Base-by-base conservation (phyloP, 768 basidiomycete species). In the Psilocybe azurescens region DNA sequence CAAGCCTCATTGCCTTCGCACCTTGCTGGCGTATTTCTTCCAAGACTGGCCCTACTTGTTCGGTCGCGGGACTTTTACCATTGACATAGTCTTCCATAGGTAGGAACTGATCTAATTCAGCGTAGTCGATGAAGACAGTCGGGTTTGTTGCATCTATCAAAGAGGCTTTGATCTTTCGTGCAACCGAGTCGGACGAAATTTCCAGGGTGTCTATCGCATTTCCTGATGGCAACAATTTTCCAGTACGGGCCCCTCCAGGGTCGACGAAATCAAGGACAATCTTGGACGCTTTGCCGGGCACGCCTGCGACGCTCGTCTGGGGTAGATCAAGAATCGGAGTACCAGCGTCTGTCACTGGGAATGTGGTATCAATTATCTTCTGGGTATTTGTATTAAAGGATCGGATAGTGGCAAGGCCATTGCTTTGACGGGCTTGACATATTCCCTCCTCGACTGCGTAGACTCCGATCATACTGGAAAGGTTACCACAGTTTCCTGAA, bases 61-160 rank as follows among this genome's bases (percentile, higher is more conserved):
- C 61, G 6, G 71, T 58, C 3, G 69, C 60, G 8, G 73, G 58
- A 36, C 74, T 57, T 53, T 69, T 72, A 14, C 76, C 73, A 2
- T 68, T 50, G 41, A 79, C 51, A 63, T 79, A 82, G n/a, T 74
- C 75, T 41, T 71, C 74, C 46, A 83, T 67, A 20, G 77, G 72
- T 48, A 85, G 75, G 38, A 77, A 71, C 5, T 63, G 49, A 20
- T 70, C 64, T 39, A 91, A 76, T 44, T 85, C 82, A 0, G 72
- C 61, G 3, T 78, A 72, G 36, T 73, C 58, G 65, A 91, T 78
- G 73, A 93, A 87, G 14, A 93, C 83, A 5, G 86, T 88, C 0
- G 90, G 90, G 70, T 92, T 91, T 14, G 90, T 88, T 1, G 89
- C 89, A 67, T 92, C 90, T 11, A 92, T 81, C 8, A 88, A 78